Conservation (phyloP, 176 grass and related monocot genomes). For the Zoysia pacifica region DNA sequence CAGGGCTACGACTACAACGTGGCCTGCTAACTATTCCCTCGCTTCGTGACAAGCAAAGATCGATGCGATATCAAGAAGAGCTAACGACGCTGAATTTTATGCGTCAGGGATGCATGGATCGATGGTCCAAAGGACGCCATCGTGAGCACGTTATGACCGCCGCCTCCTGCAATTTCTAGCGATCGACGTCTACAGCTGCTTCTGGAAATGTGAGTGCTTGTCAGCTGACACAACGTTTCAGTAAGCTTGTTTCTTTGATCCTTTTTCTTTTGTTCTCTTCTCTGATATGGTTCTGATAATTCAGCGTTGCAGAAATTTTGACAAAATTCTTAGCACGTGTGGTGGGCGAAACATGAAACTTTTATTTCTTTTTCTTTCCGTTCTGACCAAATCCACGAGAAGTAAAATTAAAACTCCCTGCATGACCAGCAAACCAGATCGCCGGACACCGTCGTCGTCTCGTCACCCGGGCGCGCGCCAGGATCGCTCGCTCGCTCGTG, state of each 20-base stretch:
- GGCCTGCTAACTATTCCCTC: not conserved
- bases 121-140: not conserved
- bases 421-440: too few relatives aligned
- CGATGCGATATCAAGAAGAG: not conserved
- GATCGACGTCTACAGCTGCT: not conserved
- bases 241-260: not conserved
- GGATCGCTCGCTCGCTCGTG: too few relatives aligned
- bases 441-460: too few relatives aligned
- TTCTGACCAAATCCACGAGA: slow-evolving; percentile 9
- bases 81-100: slow-evolving; percentile 12
- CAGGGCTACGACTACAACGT: too few relatives aligned
- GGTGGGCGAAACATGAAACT: not conserved
- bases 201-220: not conserved
- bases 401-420: not conserved
- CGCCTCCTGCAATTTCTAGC: not conserved
- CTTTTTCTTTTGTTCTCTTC: too few relatives aligned
- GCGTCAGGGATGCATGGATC: not conserved
- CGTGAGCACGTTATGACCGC: not conserved
- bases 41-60: not conserved
- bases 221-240: not conserved
- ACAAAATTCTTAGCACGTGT: too few relatives aligned
- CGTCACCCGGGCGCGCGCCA: too few relatives aligned
- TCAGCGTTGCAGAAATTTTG: too few relatives aligned
- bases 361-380: not conserved
- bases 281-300: too few relatives aligned